A percentile compares a stretch with the other conserved stretches of the same genome.
These are phyloP conservation scores for Lenzites betulinus DNA, from an alignment of 768 basidiomycete genomes.

Conservation along the genomic window DNA sequence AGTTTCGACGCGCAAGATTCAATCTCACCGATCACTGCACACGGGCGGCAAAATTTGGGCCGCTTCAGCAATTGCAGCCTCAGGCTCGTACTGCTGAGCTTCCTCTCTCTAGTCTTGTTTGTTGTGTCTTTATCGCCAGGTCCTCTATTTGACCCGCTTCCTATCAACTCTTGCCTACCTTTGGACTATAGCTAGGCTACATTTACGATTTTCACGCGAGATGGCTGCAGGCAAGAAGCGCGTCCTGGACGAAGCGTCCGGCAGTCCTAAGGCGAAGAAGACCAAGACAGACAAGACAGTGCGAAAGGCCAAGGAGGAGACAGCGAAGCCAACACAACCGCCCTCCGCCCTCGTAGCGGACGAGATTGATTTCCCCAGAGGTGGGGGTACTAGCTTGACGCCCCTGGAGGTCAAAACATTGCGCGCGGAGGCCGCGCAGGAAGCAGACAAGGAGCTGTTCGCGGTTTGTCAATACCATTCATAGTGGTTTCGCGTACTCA, in stretches of 20 bases:
- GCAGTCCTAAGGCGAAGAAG: slow-evolving; percentile 60
- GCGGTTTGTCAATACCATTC: slow-evolving; percentile 42
- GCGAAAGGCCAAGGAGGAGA: slow-evolving; percentile 29
- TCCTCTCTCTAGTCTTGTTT: background rate
- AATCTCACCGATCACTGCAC: slow-evolving; percentile 14
- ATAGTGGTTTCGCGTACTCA: slow-evolving; percentile 1
- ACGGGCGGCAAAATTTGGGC: slow-evolving; percentile 26
- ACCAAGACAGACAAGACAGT: slow-evolving; percentile 46
- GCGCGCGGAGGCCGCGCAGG: slow-evolving; percentile 79
- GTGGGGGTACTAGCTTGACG: slow-evolving; percentile 88
- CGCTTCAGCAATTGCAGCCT: slow-evolving; percentile 1
- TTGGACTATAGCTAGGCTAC: background rate
- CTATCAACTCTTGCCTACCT: background rate
- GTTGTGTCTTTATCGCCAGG: background rate
- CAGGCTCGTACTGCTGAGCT: background rate
- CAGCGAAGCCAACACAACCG: slow-evolving; percentile 34
- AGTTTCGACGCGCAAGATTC: slow-evolving; percentile 6
- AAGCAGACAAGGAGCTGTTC: slow-evolving; percentile 82
- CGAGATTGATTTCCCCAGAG: slow-evolving; percentile 93
- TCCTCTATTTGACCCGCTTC: too few species aligned
- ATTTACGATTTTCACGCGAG: background rate
- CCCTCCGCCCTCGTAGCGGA: slow-evolving; percentile 50
- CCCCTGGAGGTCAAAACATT: slow-evolving; percentile 87
- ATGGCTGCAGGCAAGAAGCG: slow-evolving; percentile 62
- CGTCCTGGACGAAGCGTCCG: slow-evolving; percentile 52